A percentile compares a stretch with the other conserved stretches of the same genome.
These are phyloP conservation scores for Kodamaea neixiangensis DNA, from an alignment of 805 yeast species.

Conservation along the genomic window DNA sequence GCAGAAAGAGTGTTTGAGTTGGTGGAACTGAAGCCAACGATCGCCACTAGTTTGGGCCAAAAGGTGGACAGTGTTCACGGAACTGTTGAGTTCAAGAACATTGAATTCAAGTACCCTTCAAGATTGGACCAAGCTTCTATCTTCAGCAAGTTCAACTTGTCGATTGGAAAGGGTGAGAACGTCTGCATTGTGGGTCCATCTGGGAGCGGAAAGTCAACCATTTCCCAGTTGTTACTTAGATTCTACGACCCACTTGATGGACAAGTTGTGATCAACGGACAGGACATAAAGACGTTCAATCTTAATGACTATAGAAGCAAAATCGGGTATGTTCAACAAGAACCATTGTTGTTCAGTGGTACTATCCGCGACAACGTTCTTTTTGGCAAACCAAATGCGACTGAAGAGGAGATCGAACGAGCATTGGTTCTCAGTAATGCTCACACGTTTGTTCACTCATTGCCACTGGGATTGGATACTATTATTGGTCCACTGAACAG, in stretches of 20 bases:
- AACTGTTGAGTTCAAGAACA: conserved; percentile 60
- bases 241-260: conserved; percentile 82
- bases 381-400: conserved; percentile 66
- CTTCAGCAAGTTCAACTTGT: conserved; percentile 60
- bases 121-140: conserved; percentile 65
- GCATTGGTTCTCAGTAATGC: conserved; percentile 79
- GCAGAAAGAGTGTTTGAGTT: conserved; percentile 89
- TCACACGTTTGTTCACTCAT: conserved; percentile 60
- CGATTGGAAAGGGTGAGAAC: conserved; percentile 77
- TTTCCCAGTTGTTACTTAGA: conserved; percentile 74
- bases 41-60: conserved; percentile 65
- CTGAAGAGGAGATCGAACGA: conserved; percentile 56
- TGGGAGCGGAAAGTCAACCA: conserved; percentile 93
- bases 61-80: conserved; percentile 48
- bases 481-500: conserved; percentile 73
- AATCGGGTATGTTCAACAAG: conserved; percentile 92
- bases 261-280: conserved; percentile 60
- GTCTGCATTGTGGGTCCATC: conserved; percentile 96
- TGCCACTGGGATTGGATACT: conserved; percentile 84
- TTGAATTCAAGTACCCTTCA: conserved; percentile 80
- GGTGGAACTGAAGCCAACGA: conserved; percentile 72
- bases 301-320: conserved; percentile 71
- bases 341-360: conserved; percentile 86
- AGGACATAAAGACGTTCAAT: conserved; percentile 62
- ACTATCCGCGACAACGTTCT: conserved; percentile 79